Conservation (phyloP, 192 early-diverging fungal species). For the Coemansia sp. region DNA sequence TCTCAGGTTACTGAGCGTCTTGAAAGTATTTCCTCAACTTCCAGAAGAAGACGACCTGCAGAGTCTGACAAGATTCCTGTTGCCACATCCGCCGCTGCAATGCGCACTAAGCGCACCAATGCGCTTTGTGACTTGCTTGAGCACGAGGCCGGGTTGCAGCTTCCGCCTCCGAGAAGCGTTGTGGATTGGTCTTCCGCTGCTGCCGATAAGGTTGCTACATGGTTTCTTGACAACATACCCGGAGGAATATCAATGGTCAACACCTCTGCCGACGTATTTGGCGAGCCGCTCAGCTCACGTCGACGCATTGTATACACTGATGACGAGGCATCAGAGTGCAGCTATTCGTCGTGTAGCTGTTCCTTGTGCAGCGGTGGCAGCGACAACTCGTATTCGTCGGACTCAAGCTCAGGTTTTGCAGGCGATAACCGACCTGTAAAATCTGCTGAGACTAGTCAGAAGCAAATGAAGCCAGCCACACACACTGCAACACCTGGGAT, state of each 20-base stretch:
- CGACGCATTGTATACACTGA: constrained; percentile 22
- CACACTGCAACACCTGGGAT: background rate
- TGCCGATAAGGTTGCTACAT: constrained; percentile 50
- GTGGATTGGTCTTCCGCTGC: constrained; percentile 47
- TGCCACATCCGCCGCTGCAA: background rate
- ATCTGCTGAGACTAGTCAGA: background rate
- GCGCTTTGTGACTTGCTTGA: constrained; percentile 23
- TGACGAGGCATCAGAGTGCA: constrained; percentile 22
- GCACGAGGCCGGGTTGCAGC: constrained; percentile 11
- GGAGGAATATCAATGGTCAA: constrained; percentile 45
- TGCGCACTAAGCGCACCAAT: background rate
- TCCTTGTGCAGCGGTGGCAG: constrained; percentile 24
- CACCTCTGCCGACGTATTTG: constrained; percentile 31
- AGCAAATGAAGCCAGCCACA: background rate
- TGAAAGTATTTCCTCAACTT: constrained; percentile 23
- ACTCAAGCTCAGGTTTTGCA: background rate
- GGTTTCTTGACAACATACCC: constrained; percentile 55
- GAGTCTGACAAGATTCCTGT: background rate
- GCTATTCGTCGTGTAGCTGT: constrained; percentile 45
- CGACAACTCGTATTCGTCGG: background rate
- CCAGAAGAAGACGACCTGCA: constrained; percentile 2
- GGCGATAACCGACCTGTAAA: background rate
- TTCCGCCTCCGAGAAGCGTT: constrained; percentile 44
- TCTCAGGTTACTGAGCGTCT: constrained; percentile 51
- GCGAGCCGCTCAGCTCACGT: constrained; percentile 26